These are phyloP conservation scores for Pyrenochaeta sp. DNA, from an alignment of 2,329 filamentous ascomycete genomes.

Conservation along the genomic window DNA sequence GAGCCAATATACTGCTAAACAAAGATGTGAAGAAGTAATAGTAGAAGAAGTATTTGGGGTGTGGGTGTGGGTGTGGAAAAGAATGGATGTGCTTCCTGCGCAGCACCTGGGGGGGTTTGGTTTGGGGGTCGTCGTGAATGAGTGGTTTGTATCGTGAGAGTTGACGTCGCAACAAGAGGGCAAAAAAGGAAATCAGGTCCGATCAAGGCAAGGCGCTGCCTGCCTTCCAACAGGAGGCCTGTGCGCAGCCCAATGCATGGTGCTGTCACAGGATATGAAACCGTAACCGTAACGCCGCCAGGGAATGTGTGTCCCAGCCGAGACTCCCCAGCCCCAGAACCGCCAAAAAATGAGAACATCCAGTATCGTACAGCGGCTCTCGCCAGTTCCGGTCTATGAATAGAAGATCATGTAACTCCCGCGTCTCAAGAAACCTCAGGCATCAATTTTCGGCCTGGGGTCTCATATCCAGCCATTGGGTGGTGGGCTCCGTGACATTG, in stretches of 20 bases:
- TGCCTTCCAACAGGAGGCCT: background rate
- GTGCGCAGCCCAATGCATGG: background rate
- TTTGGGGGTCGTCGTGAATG: slow-evolving; percentile 5
- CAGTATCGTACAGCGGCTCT: slow-evolving; percentile 33
- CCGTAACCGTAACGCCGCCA: slow-evolving; percentile 18
- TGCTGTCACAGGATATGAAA: slow-evolving; percentile 16
- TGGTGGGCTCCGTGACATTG: slow-evolving; percentile 46
- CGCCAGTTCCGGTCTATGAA: slow-evolving; percentile 27
- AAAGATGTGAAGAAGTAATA: background rate
- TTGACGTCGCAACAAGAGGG: slow-evolving; percentile 1
- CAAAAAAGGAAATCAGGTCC: too few species aligned
- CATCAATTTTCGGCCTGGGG: background rate
- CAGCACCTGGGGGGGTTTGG: background rate
- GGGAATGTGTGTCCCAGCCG: background rate
- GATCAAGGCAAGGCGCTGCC: too few species aligned
- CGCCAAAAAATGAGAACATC: slow-evolving; percentile 2
- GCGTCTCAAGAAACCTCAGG: background rate
- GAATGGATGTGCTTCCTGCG: slow-evolving; percentile 16
- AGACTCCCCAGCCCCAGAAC: slow-evolving; percentile 3
- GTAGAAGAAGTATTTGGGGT: background rate
- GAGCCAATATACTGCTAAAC: background rate
- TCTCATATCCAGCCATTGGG: slow-evolving; percentile 47
- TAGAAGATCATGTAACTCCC: slow-evolving; percentile 3
- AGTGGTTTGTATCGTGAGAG: slow-evolving; percentile 16
- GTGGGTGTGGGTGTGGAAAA: background rate